Evolutionary conservation across 208 protist species (phyloP), one percentile per base, ranked within the genome.

Genomic region (Crithidia bombi): DNA sequence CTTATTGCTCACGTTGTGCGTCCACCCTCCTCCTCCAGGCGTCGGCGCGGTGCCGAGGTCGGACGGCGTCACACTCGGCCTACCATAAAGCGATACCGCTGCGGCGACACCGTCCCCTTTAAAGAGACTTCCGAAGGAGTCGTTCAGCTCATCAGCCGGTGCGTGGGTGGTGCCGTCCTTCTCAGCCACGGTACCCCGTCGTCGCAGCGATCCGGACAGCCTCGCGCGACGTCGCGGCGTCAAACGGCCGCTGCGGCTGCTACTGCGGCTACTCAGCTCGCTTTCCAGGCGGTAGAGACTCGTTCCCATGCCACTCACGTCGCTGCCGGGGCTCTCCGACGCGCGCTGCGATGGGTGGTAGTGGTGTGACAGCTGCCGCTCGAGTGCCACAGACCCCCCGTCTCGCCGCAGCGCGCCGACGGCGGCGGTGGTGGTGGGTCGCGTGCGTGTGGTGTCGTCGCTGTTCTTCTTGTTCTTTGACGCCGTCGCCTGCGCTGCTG

Each of bases 101-200:
- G 58, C 58, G 14, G 17, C 7, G 46, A 19, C 21, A n/a, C 26
- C 47, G 10, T 56, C 58, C 33, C 43, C 47, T 5, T 54, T 41
- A 47, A 66, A 66, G 33, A 66, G 61, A 10, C 46, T 56, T 0
- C 46, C 61, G 12, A 66, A 66, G 33, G 44, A 66, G 23, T 56
- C 46, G 35, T 39, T n/a, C 0, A 44, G 5, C 3, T 19, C 35
- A 7, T 33, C 43, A 0, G 43, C 19, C 32, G 26, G 12, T 51
- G 43, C 25, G 26, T 35, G 28, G 12, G 35, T 33, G 28, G 28
- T 23, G 26, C 23, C 17, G 35, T 30, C 54, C 11, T 5, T 5
- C 23, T 10, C 58, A 12, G 25, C 43, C 5, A n/a, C 28, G 32
- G 6, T 11, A 6, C 9, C 32, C 4, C 12, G 15, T 28, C 36